A percentile compares a stretch with the other conserved stretches of the same genome.
Conservation (phyloP, 2,329 filamentous ascomycete species). For the Hypocrella siamensis region DNA sequence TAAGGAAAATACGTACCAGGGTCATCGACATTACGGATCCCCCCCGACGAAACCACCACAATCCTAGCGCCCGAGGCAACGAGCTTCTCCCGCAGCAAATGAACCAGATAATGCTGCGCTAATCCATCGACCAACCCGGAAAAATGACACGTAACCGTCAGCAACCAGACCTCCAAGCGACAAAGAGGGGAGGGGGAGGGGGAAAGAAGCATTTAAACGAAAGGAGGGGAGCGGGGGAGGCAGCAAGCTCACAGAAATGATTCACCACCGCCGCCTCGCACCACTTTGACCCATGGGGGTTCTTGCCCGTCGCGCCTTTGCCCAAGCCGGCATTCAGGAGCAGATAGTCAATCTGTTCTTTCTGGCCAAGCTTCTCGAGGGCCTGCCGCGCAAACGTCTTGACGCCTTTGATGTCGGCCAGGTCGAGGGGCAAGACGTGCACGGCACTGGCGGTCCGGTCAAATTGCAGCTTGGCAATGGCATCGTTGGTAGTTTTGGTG, state of each 20-base stretch:
- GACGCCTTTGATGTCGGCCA: slow-evolving; percentile 27
- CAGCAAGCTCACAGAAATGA: slow-evolving; percentile 32
- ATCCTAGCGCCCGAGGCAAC: slow-evolving; percentile 28
- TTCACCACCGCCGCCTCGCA: slow-evolving; percentile 35
- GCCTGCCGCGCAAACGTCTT: slow-evolving; percentile 28
- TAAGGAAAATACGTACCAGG: slow-evolving; percentile 11
- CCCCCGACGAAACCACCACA: slow-evolving; percentile 35
- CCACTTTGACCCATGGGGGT: slow-evolving; percentile 29
- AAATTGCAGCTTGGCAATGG: slow-evolving; percentile 24
- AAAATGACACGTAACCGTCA: too few relatives aligned
- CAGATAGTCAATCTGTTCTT: slow-evolving; percentile 28
- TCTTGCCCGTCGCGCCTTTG: slow-evolving; percentile 18
- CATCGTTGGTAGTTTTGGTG: slow-evolving; percentile 20
- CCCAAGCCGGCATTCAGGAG: slow-evolving; percentile 32
- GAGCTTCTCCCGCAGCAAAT: slow-evolving; percentile 31
- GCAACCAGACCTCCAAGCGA: too few relatives aligned
- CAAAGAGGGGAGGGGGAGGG: too few relatives aligned
- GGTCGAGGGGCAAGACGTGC: slow-evolving; percentile 30
- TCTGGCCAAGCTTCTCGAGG: slow-evolving; percentile 22
- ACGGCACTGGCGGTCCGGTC: slow-evolving; percentile 23
- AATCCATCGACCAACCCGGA: too few relatives aligned
- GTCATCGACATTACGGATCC: slow-evolving; percentile 23
- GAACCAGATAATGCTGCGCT: slow-evolving; percentile 39
- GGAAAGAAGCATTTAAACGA: too few relatives aligned
- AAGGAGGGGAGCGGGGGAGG: too few relatives aligned